Base-by-base conservation (phyloP, 2,329 filamentous ascomycete genomes). In the Colletotrichum sidae region DNA sequence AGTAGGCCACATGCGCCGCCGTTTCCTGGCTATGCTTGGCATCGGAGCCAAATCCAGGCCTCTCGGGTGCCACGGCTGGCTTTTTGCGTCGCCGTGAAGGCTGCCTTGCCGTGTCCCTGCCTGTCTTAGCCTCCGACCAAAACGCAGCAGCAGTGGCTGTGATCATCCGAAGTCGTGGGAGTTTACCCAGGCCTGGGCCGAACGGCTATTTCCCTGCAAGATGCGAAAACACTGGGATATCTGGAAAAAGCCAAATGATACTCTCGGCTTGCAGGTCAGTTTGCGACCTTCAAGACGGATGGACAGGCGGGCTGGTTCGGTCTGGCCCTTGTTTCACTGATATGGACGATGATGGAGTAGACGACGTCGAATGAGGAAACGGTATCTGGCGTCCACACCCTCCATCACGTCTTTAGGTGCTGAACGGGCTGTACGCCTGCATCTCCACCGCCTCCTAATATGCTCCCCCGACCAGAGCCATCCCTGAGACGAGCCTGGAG, bases 301-400 rank as follows among this genome's bases (percentile, higher is more conserved):
- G 62, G 38, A 47, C 45, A 65, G 58, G 62, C 58, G 35, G 53
- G 46, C 58, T 59, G 39, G 64, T 55, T 41, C 37, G 63, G 66
- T 58, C 53, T 58, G 63, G 66, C 51, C 45, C 49, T 52, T 68
- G 66, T 68, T 62, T 68, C 66, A 68, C 57, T 65, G 65, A 60
- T 65, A 51, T 47, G 60, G 50, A 50, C 37, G 45, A 46, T 13
- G 37, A 60, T 42, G 51, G 55, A 41, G 51, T 61, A 25, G 46
- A 39, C 11, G 17, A 41, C 38, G 50, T 51, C 62, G 54, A 66
- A 67, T 61, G 66, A 62, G 58, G 47, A 53, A 57, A 65, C 62
- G 52, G 35, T 54, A 57, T 65, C 58, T 67, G 57, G 46, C 49
- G 39, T 25, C 64, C 54, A 59, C 51, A 54, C 64, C 61, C 52